phyloP scores from a whole-genome alignment of 2,329 filamentous ascomycete species.

The Microdochium trichocladiopsis region DNA sequence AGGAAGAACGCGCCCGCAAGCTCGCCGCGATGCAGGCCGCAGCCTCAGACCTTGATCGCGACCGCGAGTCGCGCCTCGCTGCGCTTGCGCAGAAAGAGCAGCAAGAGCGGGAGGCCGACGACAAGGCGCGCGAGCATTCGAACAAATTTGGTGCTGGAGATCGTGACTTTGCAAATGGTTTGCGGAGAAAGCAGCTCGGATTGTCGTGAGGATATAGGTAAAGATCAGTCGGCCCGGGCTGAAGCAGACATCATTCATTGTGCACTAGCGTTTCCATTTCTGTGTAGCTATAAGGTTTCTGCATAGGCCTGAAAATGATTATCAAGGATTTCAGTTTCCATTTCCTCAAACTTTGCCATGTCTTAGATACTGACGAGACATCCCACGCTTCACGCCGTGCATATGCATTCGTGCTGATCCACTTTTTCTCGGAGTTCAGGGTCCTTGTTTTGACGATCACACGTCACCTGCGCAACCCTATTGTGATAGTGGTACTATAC shows the following conservation, averaged over 20 bases:
- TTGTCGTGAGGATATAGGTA: not conserved
- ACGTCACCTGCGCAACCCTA: too few relatives aligned
- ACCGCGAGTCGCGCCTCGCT: slow-evolving; percentile 60
- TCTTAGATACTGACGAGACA: not conserved
- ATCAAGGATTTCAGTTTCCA: too few relatives aligned
- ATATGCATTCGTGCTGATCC: not conserved
- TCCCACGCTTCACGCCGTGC: not conserved
- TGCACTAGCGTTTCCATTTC: too few relatives aligned
- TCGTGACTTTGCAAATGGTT: slow-evolving; percentile 54
- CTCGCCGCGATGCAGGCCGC: slow-evolving; percentile 68
- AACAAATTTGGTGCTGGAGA: slow-evolving; percentile 48
- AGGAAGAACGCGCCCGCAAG: slow-evolving; percentile 57
- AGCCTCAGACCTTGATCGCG: slow-evolving; percentile 62
- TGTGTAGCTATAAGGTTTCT: too few relatives aligned
- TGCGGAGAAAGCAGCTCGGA: slow-evolving; percentile 47
- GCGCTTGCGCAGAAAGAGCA: slow-evolving; percentile 61
- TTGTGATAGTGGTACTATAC: too few relatives aligned
- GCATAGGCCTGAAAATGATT: too few relatives aligned
- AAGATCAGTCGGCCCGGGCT: too few relatives aligned
- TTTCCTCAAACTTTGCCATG: too few relatives aligned
- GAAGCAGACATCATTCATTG: too few relatives aligned
- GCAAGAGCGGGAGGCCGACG: slow-evolving; percentile 58
- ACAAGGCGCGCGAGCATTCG: slow-evolving; percentile 50
- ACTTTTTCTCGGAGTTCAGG: not conserved
- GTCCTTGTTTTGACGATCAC: not conserved